phyloP scores from a whole-genome alignment of 164 flowering plant genomes.

The Chimonanthus salicifolius region DNA sequence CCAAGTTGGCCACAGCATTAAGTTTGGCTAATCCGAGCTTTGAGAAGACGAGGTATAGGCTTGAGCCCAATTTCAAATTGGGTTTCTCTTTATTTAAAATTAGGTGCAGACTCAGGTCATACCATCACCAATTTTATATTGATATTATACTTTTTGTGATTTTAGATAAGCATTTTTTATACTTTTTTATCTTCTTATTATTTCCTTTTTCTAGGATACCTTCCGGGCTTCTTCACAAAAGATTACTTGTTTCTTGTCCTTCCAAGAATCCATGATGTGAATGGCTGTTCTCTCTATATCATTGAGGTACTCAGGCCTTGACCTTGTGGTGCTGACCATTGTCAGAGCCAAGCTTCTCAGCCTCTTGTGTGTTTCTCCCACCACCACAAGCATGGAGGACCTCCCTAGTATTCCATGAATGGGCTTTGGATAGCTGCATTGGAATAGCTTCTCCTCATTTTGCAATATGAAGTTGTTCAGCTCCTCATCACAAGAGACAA shows the following conservation, averaged over 20 bases:
- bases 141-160: too few species aligned
- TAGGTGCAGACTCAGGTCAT: too few species aligned
- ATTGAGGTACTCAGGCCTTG: constrained; percentile 29
- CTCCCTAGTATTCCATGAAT: constrained; percentile 63
- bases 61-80: too few species aligned
- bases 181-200: too few species aligned
- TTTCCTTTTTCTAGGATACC: constrained; percentile 19
- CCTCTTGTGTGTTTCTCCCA: constrained; percentile 63
- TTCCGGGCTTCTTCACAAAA: constrained; percentile 50
- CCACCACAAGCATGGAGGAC: constrained; percentile 41
- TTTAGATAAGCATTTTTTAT: too few species aligned
- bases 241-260: constrained; percentile 20
- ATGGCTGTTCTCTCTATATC: constrained; percentile 36
- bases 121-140: too few species aligned
- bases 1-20: too few species aligned
- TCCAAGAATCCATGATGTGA: constrained; percentile 51
- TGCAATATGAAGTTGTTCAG: constrained; percentile 65
- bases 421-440: constrained; percentile 59
- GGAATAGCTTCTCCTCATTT: constrained; percentile 70
- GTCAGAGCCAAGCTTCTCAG: constrained; percentile 38
- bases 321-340: constrained; percentile 35
- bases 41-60: too few species aligned
- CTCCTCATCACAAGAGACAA: constrained; percentile 82
- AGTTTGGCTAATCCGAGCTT: too few species aligned
- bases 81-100: too few species aligned